Conservation (phyloP, 257 asterid genomes). For the Lithospermum erythrorhizon region DNA sequence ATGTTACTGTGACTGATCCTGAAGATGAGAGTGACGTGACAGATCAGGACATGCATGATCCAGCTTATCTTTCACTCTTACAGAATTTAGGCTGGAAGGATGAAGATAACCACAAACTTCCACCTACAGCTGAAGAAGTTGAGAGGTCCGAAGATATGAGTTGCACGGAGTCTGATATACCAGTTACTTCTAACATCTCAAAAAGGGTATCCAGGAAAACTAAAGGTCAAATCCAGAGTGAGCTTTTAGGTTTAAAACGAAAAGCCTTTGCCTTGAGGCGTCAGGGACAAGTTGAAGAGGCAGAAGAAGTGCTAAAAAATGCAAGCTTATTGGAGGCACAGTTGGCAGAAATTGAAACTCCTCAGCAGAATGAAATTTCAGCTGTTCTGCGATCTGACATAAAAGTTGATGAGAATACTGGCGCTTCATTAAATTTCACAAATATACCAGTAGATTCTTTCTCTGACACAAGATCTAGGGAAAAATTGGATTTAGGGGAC, state of each 20-base stretch:
- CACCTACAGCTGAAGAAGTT: slow-evolving; percentile 15
- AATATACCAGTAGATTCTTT: neutral
- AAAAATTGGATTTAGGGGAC: slow-evolving; percentile 18
- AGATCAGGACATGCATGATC: slow-evolving; percentile 83
- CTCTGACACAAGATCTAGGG: neutral
- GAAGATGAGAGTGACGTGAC: slow-evolving; percentile 58
- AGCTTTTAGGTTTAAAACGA: slow-evolving; percentile 63
- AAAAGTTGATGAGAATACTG: slow-evolving; percentile 36
- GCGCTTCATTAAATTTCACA: slow-evolving; percentile 5
- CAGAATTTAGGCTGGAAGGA: slow-evolving; percentile 87
- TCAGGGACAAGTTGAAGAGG: slow-evolving; percentile 67
- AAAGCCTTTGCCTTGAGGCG: slow-evolving; percentile 75
- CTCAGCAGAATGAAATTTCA: slow-evolving; percentile 20
- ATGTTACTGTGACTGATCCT: slow-evolving; percentile 10
- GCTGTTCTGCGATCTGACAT: slow-evolving; percentile 13
- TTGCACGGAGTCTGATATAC: slow-evolving; percentile 15
- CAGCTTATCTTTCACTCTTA: slow-evolving; percentile 66
- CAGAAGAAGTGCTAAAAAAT: slow-evolving; percentile 65
- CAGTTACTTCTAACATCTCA: slow-evolving; percentile 15
- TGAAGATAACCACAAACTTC: slow-evolving; percentile 28
- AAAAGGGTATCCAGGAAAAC: slow-evolving; percentile 33
- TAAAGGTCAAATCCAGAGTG: slow-evolving; percentile 76
- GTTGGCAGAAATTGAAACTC: slow-evolving; percentile 51
- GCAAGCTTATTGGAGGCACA: slow-evolving; percentile 52
- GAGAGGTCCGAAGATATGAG: slow-evolving; percentile 10